These are phyloP conservation scores for Schizochytrium sp. DNA, from an alignment of 108 stramenopile genomes.

Conservation along the genomic window DNA sequence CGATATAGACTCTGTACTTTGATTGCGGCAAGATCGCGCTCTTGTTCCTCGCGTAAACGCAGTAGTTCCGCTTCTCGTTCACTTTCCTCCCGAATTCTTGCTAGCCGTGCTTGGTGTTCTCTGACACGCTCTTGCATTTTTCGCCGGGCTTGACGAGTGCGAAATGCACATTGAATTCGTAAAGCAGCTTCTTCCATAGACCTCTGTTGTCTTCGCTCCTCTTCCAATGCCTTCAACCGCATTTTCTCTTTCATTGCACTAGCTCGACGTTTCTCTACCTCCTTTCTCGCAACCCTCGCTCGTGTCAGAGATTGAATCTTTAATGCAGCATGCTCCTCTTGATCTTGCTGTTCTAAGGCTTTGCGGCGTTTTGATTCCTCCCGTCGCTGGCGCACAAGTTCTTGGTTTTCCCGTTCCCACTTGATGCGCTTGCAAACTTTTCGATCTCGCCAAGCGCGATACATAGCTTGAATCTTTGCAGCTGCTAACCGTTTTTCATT, in stretches of 20 bases:
- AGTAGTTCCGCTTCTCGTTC: background rate
- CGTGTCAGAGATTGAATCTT: constrained; percentile 5
- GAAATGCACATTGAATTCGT: constrained; percentile 54
- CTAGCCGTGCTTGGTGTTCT: constrained; percentile 12
- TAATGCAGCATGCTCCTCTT: constrained; percentile 21
- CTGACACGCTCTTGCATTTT: background rate
- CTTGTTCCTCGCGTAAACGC: background rate
- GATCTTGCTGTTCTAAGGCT: background rate
- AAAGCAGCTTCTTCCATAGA: constrained; percentile 50
- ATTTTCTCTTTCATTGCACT: constrained; percentile 10
- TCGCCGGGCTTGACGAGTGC: constrained; percentile 4
- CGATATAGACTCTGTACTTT: constrained; percentile 3
- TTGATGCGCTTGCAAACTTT: constrained; percentile 21
- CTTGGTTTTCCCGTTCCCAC: constrained; percentile 43
- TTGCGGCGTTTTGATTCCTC: constrained; percentile 31
- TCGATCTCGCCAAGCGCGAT: constrained; percentile 34
- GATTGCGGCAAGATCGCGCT: background rate
- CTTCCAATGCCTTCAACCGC: background rate
- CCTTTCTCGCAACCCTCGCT: background rate
- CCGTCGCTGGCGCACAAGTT: constrained; percentile 36
- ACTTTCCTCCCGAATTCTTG: background rate
- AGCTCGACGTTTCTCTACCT: background rate
- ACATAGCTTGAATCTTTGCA: constrained; percentile 23
- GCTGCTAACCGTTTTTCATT: background rate
- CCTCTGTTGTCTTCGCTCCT: background rate